Evolutionary conservation across 306 rosid genomes (phyloP), one percentile per base, ranked within the genome.

Genomic region (Pterocarpus santalinus): DNA sequence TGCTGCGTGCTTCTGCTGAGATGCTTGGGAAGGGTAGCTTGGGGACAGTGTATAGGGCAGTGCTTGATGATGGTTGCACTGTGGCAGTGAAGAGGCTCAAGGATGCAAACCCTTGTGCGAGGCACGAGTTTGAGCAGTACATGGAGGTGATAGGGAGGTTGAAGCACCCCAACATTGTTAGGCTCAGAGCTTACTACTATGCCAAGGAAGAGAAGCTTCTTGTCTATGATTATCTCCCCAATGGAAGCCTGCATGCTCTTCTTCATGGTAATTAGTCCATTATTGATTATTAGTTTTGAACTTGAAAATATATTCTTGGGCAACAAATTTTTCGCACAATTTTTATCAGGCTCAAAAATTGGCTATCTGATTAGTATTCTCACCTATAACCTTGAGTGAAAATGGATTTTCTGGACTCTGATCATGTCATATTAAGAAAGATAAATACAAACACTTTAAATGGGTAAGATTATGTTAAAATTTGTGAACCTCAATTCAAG

Each of bases 201-300:
- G 98, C 99, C 32, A 92, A 90, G 57, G 98, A 96, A 86, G 99
- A 96, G 75, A 96, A 96, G 90, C 99, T 93, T 84, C 97, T 96
- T 49, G 98, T 96, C 63, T 96, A 89, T 85, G 99, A 96, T 80
- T 96, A 91, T 85, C 94, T 90, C 73, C 88, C 99, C 39, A 96
- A 96, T 76, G 99, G 99, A 65, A 93, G 97, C 88, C 75, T 96
- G 79, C 94, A 93, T 89, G 77, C 89, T 44, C 98, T 96, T 80
- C 99, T 96, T 68, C 99, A 96, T 73, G 99, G 99, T 55, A 55
- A 55, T 89, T 82, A 55, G 84, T 83, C 22, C 47, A 5, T 47
- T 2, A 47, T 9, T 47, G 53, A 36, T 7, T 9, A 43, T 56
- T 0, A 2, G n/a, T 13, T 63, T 57, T 11, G 30, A 14, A 13